Base-by-base conservation (phyloP, 805 yeast species). In the Debaryomyces prosopidis region DNA sequence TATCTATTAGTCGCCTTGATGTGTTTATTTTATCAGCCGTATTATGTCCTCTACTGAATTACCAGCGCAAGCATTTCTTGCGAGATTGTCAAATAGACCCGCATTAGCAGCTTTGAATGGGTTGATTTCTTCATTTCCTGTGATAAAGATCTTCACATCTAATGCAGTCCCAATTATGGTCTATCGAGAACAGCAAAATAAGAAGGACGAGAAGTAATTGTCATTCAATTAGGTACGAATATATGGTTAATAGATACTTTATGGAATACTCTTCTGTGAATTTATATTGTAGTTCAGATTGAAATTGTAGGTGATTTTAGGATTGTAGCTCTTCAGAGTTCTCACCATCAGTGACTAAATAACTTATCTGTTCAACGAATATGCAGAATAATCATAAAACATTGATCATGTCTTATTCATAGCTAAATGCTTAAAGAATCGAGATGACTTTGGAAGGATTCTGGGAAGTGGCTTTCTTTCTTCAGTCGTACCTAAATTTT, bases 101-200 rank as follows among this genome's bases (percentile, higher is more conserved):
- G 85, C 83, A 3, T 60, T 81, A 40, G 79, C 83, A 11, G 84
- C 85, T 6, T 50, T 80, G 40, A 79, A 79, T 42, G 85, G 85
- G 3, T 63, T 81, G 50, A 57, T 79, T 36, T 81, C 83, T 12
- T 80, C 85, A 11, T 76, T 79, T 55, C 85, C 86, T 15, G 73
- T 77, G 26, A 73, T 75, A 45, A 80, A 80, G 58, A 66, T 80
- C 38, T 79, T 82, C 60, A 76, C 81, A 3, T 79, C 85, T 10
- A 81, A 81, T 60, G 82, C 82, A 27, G 76, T 82, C 35, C 87
- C 87, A 9, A 60, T 82, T 39, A 54, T 81, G 54, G 76, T 79
- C 60, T 74, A 71, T 60, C 67, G 76, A 48, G 71, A 71, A 42
- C 61, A 65, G 39, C 39, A 45, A 30, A n/a, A 39, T 4, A 30